Evolutionary conservation across 163 green algal genomes (phyloP).

Genomic region (Volvox carteri): DNA sequence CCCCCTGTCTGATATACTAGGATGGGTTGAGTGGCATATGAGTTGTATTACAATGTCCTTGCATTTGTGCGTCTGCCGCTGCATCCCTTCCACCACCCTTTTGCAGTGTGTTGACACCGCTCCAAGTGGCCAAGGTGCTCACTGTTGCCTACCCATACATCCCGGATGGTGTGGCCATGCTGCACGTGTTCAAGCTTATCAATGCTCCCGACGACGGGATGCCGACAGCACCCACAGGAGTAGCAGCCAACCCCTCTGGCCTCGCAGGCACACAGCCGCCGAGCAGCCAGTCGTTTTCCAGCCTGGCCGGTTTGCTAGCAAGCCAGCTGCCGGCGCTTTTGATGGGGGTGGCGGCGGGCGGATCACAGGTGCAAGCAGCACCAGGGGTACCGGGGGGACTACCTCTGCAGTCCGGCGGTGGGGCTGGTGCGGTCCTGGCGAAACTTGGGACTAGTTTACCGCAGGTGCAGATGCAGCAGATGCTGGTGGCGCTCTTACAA

Average conservation of each 20-base stretch:
- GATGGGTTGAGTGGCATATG: no score
- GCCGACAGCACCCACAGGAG: no score
- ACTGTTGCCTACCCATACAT: conserved; percentile 32
- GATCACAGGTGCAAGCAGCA: background rate
- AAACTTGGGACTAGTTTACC: background rate
- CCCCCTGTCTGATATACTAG: no score
- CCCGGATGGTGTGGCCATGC: conserved; percentile 33
- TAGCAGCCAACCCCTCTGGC: no score
- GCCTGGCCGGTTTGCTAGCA: background rate
- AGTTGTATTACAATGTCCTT: no score
- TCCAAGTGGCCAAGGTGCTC: conserved; percentile 38
- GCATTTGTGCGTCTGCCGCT: no score
- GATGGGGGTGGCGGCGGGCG: background rate
- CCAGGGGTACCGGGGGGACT: no score
- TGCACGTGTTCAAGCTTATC: conserved; percentile 28
- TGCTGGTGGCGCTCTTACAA: background rate
- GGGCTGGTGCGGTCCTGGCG: background rate
- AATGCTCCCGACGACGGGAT: background rate
- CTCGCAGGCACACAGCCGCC: background rate
- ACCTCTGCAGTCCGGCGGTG: no score
- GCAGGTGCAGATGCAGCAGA: background rate
- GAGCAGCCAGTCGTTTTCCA: conserved; percentile 12
- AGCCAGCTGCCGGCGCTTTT: background rate
- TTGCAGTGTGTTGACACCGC: conserved; percentile 30
- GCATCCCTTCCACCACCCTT: background rate